Percentiles rank a stretch among this genome's conserved stretches.
Evolutionary conservation across 1,284 basidiomycete genomes (phyloP).

Genomic region (Rhizopogon parksii): DNA sequence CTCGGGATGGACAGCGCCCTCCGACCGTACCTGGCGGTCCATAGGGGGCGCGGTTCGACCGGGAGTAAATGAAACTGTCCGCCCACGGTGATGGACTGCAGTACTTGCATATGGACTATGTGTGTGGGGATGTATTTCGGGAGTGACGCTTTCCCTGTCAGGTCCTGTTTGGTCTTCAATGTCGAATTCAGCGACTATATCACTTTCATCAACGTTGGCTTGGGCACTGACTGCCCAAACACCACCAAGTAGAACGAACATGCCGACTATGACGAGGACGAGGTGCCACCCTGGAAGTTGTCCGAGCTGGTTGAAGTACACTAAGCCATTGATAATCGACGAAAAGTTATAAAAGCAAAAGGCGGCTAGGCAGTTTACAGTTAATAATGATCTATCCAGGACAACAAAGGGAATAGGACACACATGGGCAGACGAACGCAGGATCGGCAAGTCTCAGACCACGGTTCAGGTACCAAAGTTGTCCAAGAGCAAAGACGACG

Average conservation of each 20-base stretch:
- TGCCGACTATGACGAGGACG: slow-evolving; percentile 72
- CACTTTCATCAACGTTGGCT: slow-evolving; percentile 35
- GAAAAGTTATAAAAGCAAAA: slow-evolving; percentile 96
- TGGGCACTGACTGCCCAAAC: slow-evolving; percentile 86
- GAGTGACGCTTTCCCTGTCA: not conserved
- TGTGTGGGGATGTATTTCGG: not conserved
- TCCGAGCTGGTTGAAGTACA: slow-evolving; percentile 88
- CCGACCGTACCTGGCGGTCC: slow-evolving; percentile 10
- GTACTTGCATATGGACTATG: not conserved
- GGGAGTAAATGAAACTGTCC: not conserved
- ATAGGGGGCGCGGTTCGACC: slow-evolving; percentile 8
- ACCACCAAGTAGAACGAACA: slow-evolving; percentile 73
- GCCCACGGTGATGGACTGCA: not conserved
- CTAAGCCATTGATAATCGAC: slow-evolving; percentile 80
- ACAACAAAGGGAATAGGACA: slow-evolving; percentile 26
- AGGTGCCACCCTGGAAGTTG: slow-evolving; percentile 67
- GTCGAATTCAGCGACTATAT: not conserved
- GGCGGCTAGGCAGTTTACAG: slow-evolving; percentile 47
- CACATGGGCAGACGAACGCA: slow-evolving; percentile 85
- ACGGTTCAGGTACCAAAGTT: slow-evolving; percentile 92
- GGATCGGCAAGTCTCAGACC: slow-evolving; percentile 80
- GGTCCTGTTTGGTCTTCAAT: slow-evolving; percentile 3
- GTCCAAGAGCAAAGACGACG: slow-evolving; percentile 65
- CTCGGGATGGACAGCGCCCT: slow-evolving; percentile 1
- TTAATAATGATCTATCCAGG: slow-evolving; percentile 4